Conservation (phyloP, 73 alveolate genomes). For the Symbiodinium pilosum region DNA sequence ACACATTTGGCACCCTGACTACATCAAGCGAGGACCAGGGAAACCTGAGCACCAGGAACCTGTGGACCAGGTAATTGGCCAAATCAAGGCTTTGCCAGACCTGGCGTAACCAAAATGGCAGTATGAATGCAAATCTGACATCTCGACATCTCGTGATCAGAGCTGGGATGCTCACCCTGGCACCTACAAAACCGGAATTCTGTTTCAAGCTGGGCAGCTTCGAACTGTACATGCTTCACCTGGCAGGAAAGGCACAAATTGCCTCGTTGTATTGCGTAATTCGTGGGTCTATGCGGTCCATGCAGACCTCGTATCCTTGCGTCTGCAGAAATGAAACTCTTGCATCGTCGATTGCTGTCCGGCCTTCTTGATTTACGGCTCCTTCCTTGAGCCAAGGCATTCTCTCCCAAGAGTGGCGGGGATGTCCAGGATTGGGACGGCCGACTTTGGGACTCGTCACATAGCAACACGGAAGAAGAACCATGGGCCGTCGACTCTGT, state of each 20-base stretch:
- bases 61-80: no score
- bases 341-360: conserved; percentile 46
- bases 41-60: no score
- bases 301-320: background rate
- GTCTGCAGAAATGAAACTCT: conserved; percentile 18
- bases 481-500: conserved; percentile 4
- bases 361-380: conserved; percentile 31
- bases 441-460: conserved; percentile 14
- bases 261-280: conserved; percentile 30
- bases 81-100: no score
- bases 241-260: conserved; percentile 17
- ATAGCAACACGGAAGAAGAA: conserved; percentile 64
- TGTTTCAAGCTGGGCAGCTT: no score
- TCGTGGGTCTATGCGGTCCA: conserved; percentile 18
- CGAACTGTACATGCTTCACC: no score
- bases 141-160: no score
- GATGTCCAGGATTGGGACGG: conserved; percentile 23
- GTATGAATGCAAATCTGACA: no score
- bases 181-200: background rate
- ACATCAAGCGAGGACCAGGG: no score
- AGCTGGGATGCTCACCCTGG: no score
- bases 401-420: conserved; percentile 52
- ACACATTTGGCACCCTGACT: no score
- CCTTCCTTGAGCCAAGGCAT: conserved; percentile 63
- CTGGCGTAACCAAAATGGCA: no score